Percentiles rank a stretch among this genome's conserved stretches.
phyloP scores from a whole-genome alignment of 352 stramenopile genomes.

The Blastocystis sp. region DNA sequence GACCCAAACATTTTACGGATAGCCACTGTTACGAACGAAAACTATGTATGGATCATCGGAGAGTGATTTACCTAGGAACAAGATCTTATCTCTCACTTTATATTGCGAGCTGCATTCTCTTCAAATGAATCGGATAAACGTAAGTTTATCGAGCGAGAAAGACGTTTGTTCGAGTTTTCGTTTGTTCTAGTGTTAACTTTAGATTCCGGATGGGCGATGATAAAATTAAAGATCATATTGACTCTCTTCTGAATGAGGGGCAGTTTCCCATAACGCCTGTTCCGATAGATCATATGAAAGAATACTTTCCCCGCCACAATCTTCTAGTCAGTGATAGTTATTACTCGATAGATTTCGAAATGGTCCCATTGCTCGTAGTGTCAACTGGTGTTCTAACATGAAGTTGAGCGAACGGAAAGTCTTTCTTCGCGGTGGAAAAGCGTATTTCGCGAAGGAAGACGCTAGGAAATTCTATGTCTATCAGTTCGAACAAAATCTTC shows the following conservation, averaged over 20 bases:
- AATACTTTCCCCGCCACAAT: not conserved
- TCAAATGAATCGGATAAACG: not conserved
- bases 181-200: not conserved
- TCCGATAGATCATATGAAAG: not conserved
- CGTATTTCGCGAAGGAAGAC: not conserved
- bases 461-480: not conserved
- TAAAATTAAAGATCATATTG: not conserved
- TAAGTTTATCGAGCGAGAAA: conserved; percentile 19
- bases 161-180: not conserved
- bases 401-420: not conserved
- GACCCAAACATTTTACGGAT: not conserved
- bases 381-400: not conserved
- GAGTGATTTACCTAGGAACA: not conserved
- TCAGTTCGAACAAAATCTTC: conserved; percentile 26
- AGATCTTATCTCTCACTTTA: conserved; percentile 54
- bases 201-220: not conserved
- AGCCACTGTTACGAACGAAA: not conserved
- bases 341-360: not conserved
- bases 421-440: not conserved
- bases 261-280: not conserved
- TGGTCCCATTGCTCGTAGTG: not conserved
- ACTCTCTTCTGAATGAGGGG: not conserved
- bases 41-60: not conserved
- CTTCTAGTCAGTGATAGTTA: not conserved
- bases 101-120: conserved; percentile 39